Percentiles rank a stretch among this genome's conserved stretches.
Conservation (phyloP, 352 stramenopile genomes). For the Globisporangium nunn region DNA sequence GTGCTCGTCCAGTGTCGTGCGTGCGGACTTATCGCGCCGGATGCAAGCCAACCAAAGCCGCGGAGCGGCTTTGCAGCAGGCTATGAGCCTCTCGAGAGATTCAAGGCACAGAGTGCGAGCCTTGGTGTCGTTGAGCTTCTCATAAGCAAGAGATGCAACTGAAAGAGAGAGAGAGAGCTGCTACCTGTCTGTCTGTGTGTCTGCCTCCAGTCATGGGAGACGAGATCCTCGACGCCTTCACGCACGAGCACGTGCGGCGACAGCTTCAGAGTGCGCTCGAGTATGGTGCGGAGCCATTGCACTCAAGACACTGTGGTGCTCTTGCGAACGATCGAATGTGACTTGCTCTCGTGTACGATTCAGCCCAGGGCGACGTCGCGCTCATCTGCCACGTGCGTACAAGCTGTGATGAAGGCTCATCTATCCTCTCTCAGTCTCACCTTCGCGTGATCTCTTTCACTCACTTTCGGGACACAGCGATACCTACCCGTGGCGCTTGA, state of each 20-base stretch:
- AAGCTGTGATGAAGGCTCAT: too few relatives aligned
- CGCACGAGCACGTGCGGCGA: conserved; percentile 24
- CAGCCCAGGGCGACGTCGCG: conserved; percentile 23
- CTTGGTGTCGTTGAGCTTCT: too few relatives aligned
- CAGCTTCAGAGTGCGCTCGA: conserved; percentile 33
- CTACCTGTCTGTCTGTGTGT: not conserved
- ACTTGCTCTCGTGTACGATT: not conserved
- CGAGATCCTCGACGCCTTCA: conserved; percentile 39
- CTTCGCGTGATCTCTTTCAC: not conserved
- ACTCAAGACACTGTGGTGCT: not conserved
- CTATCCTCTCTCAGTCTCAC: not conserved
- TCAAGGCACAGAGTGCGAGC: conserved; percentile 16
- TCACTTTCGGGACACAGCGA: conserved; percentile 13
- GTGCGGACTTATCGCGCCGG: conserved; percentile 39
- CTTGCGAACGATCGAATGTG: not conserved
- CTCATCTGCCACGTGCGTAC: conserved; percentile 3
- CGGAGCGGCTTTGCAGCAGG: conserved; percentile 17
- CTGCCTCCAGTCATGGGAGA: conserved; percentile 32
- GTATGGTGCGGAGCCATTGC: conserved; percentile 15
- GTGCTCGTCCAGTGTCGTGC: conserved; percentile 33
- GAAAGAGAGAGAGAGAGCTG: too few relatives aligned
- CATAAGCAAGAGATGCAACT: too few relatives aligned
- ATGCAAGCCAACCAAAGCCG: conserved; percentile 31
- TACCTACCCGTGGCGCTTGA: conserved; percentile 45
- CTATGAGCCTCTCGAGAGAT: conserved; percentile 22